Percentiles rank a stretch among this genome's conserved stretches.
Conservation (phyloP, 768 basidiomycete genomes). For the Boletus pseudo-olivaceus region DNA sequence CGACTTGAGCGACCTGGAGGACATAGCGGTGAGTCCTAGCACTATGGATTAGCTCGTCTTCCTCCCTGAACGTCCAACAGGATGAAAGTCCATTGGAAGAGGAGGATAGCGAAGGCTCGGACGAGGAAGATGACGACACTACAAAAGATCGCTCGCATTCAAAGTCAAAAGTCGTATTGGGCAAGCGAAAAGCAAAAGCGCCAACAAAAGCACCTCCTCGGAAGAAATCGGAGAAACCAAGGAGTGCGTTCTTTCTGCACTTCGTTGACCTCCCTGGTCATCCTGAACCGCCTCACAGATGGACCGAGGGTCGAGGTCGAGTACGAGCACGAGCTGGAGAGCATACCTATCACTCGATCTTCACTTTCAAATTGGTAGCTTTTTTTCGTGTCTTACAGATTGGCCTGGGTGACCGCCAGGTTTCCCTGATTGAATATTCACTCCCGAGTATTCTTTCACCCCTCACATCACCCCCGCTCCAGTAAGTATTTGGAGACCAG, state of each 20-base stretch:
- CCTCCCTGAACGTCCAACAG: constrained; percentile 22
- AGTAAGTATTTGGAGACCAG: background rate
- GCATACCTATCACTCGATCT: constrained; percentile 51
- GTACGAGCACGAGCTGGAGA: constrained; percentile 91
- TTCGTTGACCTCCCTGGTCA: background rate
- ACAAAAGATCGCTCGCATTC: constrained; percentile 35
- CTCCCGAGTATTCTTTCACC: background rate
- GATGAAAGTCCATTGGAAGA: constrained; percentile 39
- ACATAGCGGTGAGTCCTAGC: constrained; percentile 49
- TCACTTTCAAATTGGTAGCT: constrained; percentile 53
- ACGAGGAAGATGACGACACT: constrained; percentile 37
- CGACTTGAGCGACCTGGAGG: constrained; percentile 62
- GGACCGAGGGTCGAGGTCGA: constrained; percentile 90
- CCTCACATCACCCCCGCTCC: background rate
- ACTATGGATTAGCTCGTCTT: background rate
- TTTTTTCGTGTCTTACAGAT: background rate
- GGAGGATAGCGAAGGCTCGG: constrained; percentile 43
- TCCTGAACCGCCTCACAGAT: constrained; percentile 37
- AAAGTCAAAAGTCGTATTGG: constrained; percentile 47
- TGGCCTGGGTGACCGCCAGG: background rate
- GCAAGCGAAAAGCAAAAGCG: constrained; percentile 64
- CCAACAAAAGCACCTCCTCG: constrained; percentile 40
- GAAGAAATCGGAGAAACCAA: constrained; percentile 61
- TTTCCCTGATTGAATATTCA: background rate
- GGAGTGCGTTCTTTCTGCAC: constrained; percentile 42